phyloP scores from a whole-genome alignment of 2,329 filamentous ascomycete species.

The Diaporthe eres region DNA sequence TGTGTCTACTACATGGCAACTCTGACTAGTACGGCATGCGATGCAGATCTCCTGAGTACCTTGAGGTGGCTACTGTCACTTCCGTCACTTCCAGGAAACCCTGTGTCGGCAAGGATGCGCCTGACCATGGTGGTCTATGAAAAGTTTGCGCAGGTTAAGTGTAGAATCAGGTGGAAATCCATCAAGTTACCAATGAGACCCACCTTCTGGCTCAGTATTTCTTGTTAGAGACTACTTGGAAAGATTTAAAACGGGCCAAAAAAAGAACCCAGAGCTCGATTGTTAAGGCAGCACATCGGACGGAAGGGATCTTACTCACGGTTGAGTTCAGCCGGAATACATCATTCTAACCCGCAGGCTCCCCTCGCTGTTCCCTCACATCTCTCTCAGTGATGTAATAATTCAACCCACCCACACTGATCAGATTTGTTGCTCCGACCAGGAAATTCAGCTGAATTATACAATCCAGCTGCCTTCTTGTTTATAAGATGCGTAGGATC shows the following conservation, averaged over 20 bases:
- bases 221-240: neutral
- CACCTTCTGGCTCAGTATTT: neutral
- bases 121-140: neutral
- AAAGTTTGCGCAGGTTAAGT: fast-evolving
- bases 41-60: neutral
- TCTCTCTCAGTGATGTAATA: too few species aligned
- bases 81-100: neutral
- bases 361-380: neutral
- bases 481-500: too few species aligned
- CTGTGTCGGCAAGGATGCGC: neutral
- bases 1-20: neutral
- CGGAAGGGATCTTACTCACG: neutral
- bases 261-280: neutral
- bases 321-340: neutral
- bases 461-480: too few species aligned
- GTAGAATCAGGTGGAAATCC: neutral
- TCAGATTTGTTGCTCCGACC: too few species aligned
- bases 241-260: neutral
- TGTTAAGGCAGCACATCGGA: neutral
- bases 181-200: neutral
- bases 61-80: neutral
- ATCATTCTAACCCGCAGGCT: neutral
- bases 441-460: too few species aligned
- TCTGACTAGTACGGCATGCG: neutral
- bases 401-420: too few species aligned